Evolutionary conservation across 148 eudicot species (phyloP).

Genomic region (Silene latifolia): DNA sequence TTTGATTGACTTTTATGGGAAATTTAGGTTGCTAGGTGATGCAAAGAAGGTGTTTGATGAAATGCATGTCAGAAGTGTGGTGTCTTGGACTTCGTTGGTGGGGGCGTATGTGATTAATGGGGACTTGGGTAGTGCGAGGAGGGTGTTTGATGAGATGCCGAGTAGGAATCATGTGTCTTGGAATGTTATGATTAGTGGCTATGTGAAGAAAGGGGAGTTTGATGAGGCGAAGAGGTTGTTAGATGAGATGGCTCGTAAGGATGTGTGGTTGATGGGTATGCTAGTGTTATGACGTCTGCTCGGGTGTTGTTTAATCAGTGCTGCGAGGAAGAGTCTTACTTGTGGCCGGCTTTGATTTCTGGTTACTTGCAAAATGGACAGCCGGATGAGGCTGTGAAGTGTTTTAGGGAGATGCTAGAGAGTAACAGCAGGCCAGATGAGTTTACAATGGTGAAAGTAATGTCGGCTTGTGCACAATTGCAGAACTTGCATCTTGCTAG

Average conservation of each 20-base stretch:
- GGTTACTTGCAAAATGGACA: slow-evolving; percentile 63
- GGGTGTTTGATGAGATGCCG: slow-evolving; percentile 65
- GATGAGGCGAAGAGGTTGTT: slow-evolving; percentile 44
- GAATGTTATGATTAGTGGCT: slow-evolving; percentile 60
- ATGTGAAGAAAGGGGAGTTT: slow-evolving; percentile 44
- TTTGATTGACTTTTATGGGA: slow-evolving; percentile 70
- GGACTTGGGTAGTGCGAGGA: too few relatives aligned
- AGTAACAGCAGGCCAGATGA: too few relatives aligned
- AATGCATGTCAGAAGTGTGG: slow-evolving; percentile 62
- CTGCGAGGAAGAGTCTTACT: slow-evolving; percentile 36
- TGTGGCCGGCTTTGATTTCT: slow-evolving; percentile 72
- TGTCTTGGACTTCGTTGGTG: slow-evolving; percentile 65
- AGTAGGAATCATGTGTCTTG: slow-evolving; percentile 39
- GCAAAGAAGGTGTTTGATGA: slow-evolving; percentile 57
- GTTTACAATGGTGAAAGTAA: too few relatives aligned
- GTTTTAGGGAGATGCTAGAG: too few relatives aligned
- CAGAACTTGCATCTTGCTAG: too few relatives aligned
- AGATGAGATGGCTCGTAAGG: slow-evolving; percentile 53
- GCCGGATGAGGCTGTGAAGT: too few relatives aligned
- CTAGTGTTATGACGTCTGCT: too few relatives aligned
- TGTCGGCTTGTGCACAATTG: too few relatives aligned
- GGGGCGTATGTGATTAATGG: too few relatives aligned
- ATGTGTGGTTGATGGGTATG: slow-evolving; percentile 68
- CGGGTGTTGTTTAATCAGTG: slow-evolving; percentile 52
- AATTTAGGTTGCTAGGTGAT: slow-evolving; percentile 34